Percentiles rank a stretch among this genome's conserved stretches.
Conservation (phyloP, 345 rosid species). For the Gossypium arboreum region DNA sequence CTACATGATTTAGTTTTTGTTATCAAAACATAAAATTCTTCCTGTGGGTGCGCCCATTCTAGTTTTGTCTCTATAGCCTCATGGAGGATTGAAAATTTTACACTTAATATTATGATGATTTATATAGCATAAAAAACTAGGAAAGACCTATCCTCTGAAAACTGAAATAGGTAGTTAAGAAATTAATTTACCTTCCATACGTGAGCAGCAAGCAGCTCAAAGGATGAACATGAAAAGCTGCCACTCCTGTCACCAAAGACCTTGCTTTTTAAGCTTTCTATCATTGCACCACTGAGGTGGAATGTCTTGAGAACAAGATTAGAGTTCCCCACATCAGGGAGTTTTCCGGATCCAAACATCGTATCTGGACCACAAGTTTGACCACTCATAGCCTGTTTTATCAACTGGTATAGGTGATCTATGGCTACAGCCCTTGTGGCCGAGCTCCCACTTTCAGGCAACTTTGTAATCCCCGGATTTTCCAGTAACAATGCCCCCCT, state of each 20-base stretch:
- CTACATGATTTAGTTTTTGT: not conserved
- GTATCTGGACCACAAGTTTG: slow-evolving; percentile 1
- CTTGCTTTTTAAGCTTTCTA: slow-evolving; percentile 48
- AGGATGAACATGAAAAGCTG: slow-evolving; percentile 43
- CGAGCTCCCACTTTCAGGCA: not conserved
- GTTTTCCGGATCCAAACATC: not conserved
- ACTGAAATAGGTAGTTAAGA: not conserved
- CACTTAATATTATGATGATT: no score
- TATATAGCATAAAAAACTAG: not conserved
- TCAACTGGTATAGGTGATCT: slow-evolving; percentile 57
- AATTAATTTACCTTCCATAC: slow-evolving; percentile 53
- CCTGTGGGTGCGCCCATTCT: not conserved
- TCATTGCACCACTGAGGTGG: slow-evolving; percentile 36
- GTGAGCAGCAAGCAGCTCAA: slow-evolving; percentile 61
- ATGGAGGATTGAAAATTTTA: not conserved
- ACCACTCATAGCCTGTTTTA: slow-evolving; percentile 34
- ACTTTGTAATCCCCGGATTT: slow-evolving; percentile 5
- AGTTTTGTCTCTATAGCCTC: not conserved
- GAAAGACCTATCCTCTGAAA: not conserved
- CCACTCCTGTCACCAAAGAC: slow-evolving; percentile 19
- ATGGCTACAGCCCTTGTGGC: slow-evolving; percentile 49
- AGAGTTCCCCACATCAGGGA: slow-evolving; percentile 17
- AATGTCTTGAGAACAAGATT: slow-evolving; percentile 42
- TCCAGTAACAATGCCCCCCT: slow-evolving; percentile 32
- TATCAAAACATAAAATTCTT: not conserved